Evolutionary conservation across 345 rosid species (phyloP).

Genomic region (Salix dunnii): DNA sequence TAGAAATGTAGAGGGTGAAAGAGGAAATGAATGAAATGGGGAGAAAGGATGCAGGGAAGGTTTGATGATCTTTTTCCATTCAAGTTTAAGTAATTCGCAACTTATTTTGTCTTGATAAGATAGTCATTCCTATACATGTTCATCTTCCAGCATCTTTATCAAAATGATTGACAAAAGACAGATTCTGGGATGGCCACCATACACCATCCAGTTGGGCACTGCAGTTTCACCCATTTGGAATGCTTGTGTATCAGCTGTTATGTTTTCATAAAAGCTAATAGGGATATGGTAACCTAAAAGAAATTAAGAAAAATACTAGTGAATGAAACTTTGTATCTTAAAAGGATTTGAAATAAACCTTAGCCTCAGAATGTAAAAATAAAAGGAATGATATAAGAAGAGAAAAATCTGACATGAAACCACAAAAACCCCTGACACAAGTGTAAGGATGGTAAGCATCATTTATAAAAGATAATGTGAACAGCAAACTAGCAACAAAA

Average conservation of each 20-base stretch:
- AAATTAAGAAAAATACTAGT: no score
- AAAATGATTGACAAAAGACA: background rate
- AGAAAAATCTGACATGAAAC: background rate
- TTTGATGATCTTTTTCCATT: background rate
- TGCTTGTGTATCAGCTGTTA: background rate
- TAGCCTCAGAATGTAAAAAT: background rate
- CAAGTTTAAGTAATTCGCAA: background rate
- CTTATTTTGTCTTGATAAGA: background rate
- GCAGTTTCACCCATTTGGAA: background rate
- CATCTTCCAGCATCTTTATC: background rate
- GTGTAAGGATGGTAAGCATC: background rate
- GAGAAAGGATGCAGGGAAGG: background rate
- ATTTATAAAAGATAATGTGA: background rate
- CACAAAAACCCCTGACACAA: background rate
- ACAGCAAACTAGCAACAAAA: background rate
- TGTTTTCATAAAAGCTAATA: background rate
- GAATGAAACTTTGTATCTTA: background rate
- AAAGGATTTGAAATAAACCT: background rate
- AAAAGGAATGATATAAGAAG: background rate
- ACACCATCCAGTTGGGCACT: background rate
- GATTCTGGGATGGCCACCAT: background rate
- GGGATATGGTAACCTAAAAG: background rate
- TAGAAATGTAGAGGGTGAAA: background rate
- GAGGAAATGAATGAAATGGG: background rate
- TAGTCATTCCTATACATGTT: background rate